Base-by-base conservation (phyloP, 306 rosid species). In the Gleditsia sinensis region DNA sequence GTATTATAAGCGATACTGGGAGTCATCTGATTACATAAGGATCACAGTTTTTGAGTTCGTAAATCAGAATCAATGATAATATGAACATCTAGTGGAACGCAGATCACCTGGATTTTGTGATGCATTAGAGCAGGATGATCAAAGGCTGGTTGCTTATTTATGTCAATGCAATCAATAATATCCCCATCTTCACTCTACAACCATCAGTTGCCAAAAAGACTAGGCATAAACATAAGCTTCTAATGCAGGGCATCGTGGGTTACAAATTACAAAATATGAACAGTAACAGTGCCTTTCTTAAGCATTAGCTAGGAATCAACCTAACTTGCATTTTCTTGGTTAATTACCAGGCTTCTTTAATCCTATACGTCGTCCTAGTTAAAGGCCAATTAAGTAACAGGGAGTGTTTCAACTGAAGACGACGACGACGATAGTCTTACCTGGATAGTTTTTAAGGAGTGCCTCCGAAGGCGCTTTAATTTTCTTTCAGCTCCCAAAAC, bases 121-220 rank as follows among this genome's bases (percentile, higher is more conserved):
- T 85, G 55, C 16, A 69, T 83, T 64, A 86, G 64, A 2, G 84
- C 83, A 9, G 92, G 96, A 56, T 91, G 91, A 78, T 85, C 88
- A 81, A 91, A 83, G 9, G 89, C 93, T 19, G 89, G 91, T 54
- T 86, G 92, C 67, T 83, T 85, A 13, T 80, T 51, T 48, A 84
- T 81, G 63, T 83, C 84, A 13, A 86, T 78, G 59, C 93, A 88
- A 50, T 91, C 88, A 32, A 88, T 72, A 11, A 86, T 74, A 62
- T 91, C 96, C 46, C 86, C 93, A 64, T 91, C 89, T 71, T 85
- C 89, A 73, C 91, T 86, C 93, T 88, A 65, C 58, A 75, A 65
- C 12, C 64, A 80, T 55, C 19, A 40, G 43, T 12, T 30, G 10
- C 24, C 58, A 30, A 19, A 58, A 72, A 9, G 53, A 64, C 11